Evolutionary conservation across 139 green algal genomes (phyloP).

Genomic region (Zygnema cylindricum): DNA sequence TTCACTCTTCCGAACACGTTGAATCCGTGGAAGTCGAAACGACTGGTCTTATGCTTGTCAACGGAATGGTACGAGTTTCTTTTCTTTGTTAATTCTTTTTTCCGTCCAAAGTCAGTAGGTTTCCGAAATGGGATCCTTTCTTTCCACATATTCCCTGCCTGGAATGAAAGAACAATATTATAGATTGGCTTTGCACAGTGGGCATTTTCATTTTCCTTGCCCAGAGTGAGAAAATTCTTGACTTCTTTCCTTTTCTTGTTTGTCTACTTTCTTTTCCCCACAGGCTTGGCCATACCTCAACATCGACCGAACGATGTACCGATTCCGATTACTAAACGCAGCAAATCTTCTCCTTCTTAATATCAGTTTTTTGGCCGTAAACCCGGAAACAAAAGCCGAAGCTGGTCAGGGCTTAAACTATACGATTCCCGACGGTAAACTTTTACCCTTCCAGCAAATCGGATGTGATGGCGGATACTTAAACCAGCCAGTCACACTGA

Average conservation of each 20-base stretch:
- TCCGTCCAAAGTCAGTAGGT: too few species aligned
- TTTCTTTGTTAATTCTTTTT: too few species aligned
- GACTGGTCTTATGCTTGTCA: slow-evolving; percentile 16
- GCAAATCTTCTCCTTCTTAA: slow-evolving; percentile 36
- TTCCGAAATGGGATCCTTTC: too few species aligned
- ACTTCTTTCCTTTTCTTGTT: too few species aligned
- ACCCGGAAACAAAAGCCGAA: not conserved
- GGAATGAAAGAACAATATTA: too few species aligned
- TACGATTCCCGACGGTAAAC: not conserved
- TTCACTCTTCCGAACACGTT: not conserved
- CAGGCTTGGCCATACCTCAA: slow-evolving; percentile 7
- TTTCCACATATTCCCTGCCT: too few species aligned
- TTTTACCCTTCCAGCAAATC: slow-evolving; percentile 29
- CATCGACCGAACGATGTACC: slow-evolving; percentile 38
- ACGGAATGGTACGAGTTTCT: slow-evolving; percentile 30
- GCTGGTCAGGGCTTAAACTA: not conserved
- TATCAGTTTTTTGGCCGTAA: not conserved
- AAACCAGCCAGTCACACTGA: not conserved
- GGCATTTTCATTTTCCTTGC: too few species aligned
- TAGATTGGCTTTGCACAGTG: too few species aligned
- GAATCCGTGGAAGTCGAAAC: not conserved
- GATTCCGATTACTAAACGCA: slow-evolving; percentile 49
- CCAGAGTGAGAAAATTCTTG: too few species aligned
- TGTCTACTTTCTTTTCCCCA: not conserved
- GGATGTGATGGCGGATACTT: slow-evolving; percentile 37